phyloP scores from a whole-genome alignment of 805 yeast species.

The Wickerhamiella shivajii region DNA sequence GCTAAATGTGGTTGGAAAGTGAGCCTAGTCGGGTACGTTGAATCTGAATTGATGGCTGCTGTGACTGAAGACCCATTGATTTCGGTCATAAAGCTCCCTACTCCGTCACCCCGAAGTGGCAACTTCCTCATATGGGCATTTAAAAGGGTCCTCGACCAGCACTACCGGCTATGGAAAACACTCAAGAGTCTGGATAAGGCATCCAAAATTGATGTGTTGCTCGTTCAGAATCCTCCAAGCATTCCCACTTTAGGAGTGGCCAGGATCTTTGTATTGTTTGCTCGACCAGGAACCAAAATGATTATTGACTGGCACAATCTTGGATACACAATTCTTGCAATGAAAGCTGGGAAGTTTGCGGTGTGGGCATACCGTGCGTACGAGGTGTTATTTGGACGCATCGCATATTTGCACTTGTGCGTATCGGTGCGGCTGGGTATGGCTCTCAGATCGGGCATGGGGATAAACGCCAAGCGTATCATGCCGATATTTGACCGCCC shows the following conservation, averaged over 20 bases:
- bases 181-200: conserved; percentile 21
- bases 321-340: conserved; percentile 66
- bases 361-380: conserved; percentile 46
- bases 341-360: conserved; percentile 47
- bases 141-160: conserved; percentile 45
- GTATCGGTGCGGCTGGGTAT: conserved; percentile 65
- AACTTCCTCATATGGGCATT: conserved; percentile 47
- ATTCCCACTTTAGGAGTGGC: conserved; percentile 64
- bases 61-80: conserved; percentile 18
- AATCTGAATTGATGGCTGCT: conserved; percentile 19
- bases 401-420: conserved; percentile 59
- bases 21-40: conserved; percentile 64
- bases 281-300: conserved; percentile 41
- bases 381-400: conserved; percentile 47
- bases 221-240: conserved; percentile 81
- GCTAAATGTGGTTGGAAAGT: conserved; percentile 57
- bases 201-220: conserved; percentile 47
- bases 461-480: conserved; percentile 34
- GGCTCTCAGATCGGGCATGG: conserved; percentile 43
- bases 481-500: conserved; percentile 80
- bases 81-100: conserved; percentile 20
- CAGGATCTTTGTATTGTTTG: conserved; percentile 35
- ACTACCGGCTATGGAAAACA: conserved; percentile 26
- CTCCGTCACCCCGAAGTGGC: conserved; percentile 14
- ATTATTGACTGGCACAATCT: conserved; percentile 95